phyloP scores from a whole-genome alignment of 257 asterid genomes.

The Solanum appendiculatum region DNA sequence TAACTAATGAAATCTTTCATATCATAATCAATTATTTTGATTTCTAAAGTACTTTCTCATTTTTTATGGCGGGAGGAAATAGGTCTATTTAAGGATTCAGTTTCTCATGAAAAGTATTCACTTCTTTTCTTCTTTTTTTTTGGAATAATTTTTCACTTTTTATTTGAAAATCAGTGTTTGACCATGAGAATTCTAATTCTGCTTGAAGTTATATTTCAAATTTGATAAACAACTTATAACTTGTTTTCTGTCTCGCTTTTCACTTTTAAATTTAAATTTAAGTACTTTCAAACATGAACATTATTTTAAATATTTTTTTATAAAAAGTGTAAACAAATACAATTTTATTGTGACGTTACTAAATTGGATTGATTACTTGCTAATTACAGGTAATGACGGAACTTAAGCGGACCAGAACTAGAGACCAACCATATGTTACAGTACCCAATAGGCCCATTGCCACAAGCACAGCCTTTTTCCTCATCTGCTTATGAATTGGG shows the following conservation, averaged over 20 bases:
- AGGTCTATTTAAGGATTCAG: no score
- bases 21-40: neutral
- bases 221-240: neutral
- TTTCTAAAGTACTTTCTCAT: neutral
- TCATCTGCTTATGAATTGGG: slow-evolving; percentile 14
- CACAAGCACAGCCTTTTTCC: no score
- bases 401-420: neutral
- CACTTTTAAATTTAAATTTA: neutral
- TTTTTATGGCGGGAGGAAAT: neutral
- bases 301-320: neutral
- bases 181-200: neutral
- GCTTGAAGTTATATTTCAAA: neutral
- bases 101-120: no score
- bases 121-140: no score
- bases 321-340: neutral
- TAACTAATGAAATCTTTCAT: neutral
- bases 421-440: neutral
- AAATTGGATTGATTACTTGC: neutral
- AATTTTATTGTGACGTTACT: neutral
- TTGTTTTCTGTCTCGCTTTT: neutral
- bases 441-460: neutral
- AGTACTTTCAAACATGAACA: neutral
- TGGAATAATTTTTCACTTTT: neutral
- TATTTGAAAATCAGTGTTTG: neutral
- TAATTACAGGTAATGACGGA: neutral